Evolutionary conservation across 495 filamentous ascomycete genomes (phyloP).

Genomic region (Glutinoglossum americanum): DNA sequence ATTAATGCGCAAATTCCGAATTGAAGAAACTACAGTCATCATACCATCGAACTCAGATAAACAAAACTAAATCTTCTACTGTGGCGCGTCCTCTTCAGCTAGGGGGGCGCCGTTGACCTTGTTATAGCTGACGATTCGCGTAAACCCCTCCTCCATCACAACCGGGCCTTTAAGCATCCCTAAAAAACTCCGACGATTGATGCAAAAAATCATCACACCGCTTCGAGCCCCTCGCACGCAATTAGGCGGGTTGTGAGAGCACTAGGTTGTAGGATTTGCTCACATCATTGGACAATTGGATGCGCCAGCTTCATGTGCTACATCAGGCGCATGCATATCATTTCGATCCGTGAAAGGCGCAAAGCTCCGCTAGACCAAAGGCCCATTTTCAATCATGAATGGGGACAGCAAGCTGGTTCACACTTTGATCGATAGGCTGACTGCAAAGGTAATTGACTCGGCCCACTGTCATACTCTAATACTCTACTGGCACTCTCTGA

Average conservation of each 20-base stretch:
- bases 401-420: conserved; percentile 39
- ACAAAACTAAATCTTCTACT: no score
- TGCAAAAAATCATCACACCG: not conserved
- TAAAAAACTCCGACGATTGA: not conserved
- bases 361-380: not conserved
- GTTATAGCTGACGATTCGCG: no score
- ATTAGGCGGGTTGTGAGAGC: not conserved
- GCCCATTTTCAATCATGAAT: conserved; percentile 24
- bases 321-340: not conserved
- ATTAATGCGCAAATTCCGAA: no score
- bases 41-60: no score
- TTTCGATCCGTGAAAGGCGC: not conserved
- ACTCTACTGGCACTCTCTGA: not conserved
- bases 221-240: not conserved
- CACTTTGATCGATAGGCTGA: conserved; percentile 41
- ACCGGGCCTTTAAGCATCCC: not conserved
- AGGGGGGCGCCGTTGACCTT: no score
- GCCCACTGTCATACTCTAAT: not conserved
- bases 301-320: not conserved
- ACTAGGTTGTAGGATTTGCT: not conserved
- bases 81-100: no score
- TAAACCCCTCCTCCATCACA: not conserved
- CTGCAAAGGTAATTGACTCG: conserved; percentile 28
- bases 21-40: not conserved
- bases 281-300: not conserved